Evolutionary conservation across 1,284 basidiomycete genomes (phyloP), one percentile per base, ranked within the genome.

Genomic region (Rhizopogon hawkerae): DNA sequence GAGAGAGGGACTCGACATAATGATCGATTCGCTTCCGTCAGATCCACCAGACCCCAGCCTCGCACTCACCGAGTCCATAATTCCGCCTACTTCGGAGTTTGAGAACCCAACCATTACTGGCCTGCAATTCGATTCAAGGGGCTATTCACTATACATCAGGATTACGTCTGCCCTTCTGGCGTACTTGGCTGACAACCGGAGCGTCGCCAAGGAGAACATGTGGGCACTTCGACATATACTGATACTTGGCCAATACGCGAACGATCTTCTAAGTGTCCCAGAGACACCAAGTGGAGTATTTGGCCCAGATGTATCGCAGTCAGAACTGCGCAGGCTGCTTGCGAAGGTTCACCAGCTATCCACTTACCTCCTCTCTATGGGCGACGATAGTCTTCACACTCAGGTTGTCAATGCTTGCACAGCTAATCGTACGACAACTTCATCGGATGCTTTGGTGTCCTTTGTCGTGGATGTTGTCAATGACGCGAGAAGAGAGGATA

Each of bases 161-260:
- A 67, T 76, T 1, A 74, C 81, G 9, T 66, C 72, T 37, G 83
- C 83, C 0, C 67, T 89, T 9, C 66, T 92, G 2, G 68, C 77
- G 1, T 63, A 83, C 29, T 70, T 92, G 31, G 62, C 72, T 1
- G 71, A 78, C 2, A 80, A 92, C 58, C 79, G 89, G 13, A 39
- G 56, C 3, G 58, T 78, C 1, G 81, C 85, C 1, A 78, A 75
- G 38, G 66, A 68, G 9, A 77, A 85, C 50, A 54, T 79, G 0
- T 89, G 83, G 80, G 76, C 72, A 10, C 58, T 89, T 11, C 72
- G 75, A 13, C 85, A 89, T 60, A 67, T 88, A 50, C 60, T 84
- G 6, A 72, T 75, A 0, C 66, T 87, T n/a, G 69, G 72, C 1
- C 59, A 79, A 5, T 81, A 79, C 54, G 78, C 78, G 0, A 69